Evolutionary conservation across 768 basidiomycete species (phyloP), one percentile per base, ranked within the genome.

Genomic region (Pholiota conissans): DNA sequence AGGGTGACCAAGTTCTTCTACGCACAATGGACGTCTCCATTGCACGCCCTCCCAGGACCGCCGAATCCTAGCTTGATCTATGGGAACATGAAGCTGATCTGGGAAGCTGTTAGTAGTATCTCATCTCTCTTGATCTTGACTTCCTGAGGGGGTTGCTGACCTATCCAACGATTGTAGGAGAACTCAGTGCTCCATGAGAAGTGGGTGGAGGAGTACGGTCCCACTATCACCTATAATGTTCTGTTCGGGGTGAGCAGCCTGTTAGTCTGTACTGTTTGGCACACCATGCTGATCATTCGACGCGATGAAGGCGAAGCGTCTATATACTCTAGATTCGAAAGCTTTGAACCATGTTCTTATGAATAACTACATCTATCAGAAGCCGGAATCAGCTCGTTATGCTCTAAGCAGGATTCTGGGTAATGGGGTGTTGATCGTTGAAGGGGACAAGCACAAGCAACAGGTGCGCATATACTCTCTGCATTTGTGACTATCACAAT

Each of bases 331-430:
- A 51, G 91, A 91, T 63, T 72, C 82, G 0, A 81, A 82, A 26
- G 89, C 88, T 0, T 35, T 92, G 32, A 78, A 79, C 40, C 84
- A 91, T 61, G 74, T 93, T 50, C 73, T 93, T 13, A 76, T 78
- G 59, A 84, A 88, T 55, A 72, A 71, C 26, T 68, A 78, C 28
- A 70, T 75, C 37, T 90, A 86, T 59, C 79, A 82, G 57, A 90
- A 89, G 61, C 77, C 86, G 0, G 72, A 75, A 10, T 60, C 65
- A 0, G 62, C 70, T 5, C 73, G 80, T 10, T 73, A 69, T 34
- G 66, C 54, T 35, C 66, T 87, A 5, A 58, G 67, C 13, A 68
- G 67, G 11, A 64, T 87, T 26, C 67, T 87, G 10, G 81, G 81
- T 7, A 57, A 68, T 51, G 81, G 81, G 65, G 64, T 87, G 3